Evolutionary conservation across 2,329 filamentous ascomycete genomes (phyloP).

Genomic region (Chaetothyriales sp.): DNA sequence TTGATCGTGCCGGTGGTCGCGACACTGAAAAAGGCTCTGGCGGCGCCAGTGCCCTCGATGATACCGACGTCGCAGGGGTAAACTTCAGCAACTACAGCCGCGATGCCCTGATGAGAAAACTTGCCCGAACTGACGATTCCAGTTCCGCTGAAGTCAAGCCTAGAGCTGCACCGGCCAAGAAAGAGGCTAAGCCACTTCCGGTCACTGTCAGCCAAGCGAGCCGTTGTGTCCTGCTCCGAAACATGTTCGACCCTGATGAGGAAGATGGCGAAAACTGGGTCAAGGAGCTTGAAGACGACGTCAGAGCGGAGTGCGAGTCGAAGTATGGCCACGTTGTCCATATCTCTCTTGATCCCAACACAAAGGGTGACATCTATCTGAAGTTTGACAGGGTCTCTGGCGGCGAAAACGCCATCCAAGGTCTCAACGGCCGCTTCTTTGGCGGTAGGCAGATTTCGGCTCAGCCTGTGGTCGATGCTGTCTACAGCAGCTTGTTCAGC

Average conservation of each 20-base stretch:
- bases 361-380: constrained; percentile 90
- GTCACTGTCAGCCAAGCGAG: constrained; percentile 85
- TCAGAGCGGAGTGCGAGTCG: constrained; percentile 78
- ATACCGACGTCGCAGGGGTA: constrained; percentile 93
- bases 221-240: constrained; percentile 83
- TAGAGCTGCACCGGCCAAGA: constrained; percentile 57
- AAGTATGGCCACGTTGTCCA: constrained; percentile 98
- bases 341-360: constrained; percentile 87
- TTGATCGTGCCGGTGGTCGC: constrained; percentile 78
- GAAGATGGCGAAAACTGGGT: constrained; percentile 80
- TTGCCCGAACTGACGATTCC: constrained; percentile 85
- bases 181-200: constrained; percentile 62
- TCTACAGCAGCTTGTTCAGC: constrained; percentile 94
- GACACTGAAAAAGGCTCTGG: constrained; percentile 78
- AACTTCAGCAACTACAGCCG: constrained; percentile 99
- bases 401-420: constrained; percentile 94
- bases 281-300: constrained; percentile 87
- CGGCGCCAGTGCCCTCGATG: constrained; percentile 86
- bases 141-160: constrained; percentile 42
- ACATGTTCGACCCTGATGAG: constrained; percentile 89
- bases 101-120: constrained; percentile 95
- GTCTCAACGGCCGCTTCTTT: constrained; percentile 92
- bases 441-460: constrained; percentile 86
- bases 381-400: constrained; percentile 95
- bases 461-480: constrained; percentile 90